Base-by-base conservation (phyloP, 192 early-diverging fungal genomes). In the Podila verticillata region DNA sequence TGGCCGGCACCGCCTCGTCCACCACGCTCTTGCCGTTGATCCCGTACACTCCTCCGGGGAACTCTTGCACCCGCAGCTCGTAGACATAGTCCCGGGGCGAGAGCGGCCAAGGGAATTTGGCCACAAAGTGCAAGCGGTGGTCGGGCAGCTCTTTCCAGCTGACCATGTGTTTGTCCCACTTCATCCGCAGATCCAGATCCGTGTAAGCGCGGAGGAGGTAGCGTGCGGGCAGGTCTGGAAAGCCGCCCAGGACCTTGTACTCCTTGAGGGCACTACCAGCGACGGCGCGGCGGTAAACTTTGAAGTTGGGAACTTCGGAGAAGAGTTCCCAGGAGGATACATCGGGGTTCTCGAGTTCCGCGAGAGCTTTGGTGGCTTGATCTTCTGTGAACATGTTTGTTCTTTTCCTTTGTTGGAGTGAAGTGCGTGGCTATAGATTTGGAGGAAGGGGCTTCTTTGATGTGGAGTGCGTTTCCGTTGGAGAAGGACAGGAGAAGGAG, bases 161-260 rank as follows among this genome's bases (percentile, higher is more conserved):
- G 15, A 75, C 47, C 84, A 86, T 86, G 56, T 86, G 67, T 31
- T 74, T 77, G 67, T 86, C 84, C 84, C 84, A 86, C 29, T n/a
- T 72, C 48, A 72, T 82, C 26, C 84, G 80, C 59, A 77, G 74
- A 36, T 80, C 73, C 15, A 84, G 72, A 71, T 86, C 83, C 19
- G 79, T 67, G 49, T 86, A 86, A 2, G 84, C 84, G 51, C 69
- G 84, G 19, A 75, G 57, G 0, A 86, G 69, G 30, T 78, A 64
- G 13, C 66, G 49, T 9, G 81, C 73, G 22, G 61, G 63, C 8
- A 86, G 54, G 35, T 84, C 73, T 12, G 57, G 65, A 30, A 61
- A 86, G 12, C 51, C 66, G 4, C 83, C 84, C 22, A 84, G 66
- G 35, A 81, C 70, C 34, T 73, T 67, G 65, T 84, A 86, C 60